Percentiles rank a stretch among this genome's conserved stretches.
Evolutionary conservation across 2,329 filamentous ascomycete genomes (phyloP).

Genomic region (Cryphonectria carpinicola): DNA sequence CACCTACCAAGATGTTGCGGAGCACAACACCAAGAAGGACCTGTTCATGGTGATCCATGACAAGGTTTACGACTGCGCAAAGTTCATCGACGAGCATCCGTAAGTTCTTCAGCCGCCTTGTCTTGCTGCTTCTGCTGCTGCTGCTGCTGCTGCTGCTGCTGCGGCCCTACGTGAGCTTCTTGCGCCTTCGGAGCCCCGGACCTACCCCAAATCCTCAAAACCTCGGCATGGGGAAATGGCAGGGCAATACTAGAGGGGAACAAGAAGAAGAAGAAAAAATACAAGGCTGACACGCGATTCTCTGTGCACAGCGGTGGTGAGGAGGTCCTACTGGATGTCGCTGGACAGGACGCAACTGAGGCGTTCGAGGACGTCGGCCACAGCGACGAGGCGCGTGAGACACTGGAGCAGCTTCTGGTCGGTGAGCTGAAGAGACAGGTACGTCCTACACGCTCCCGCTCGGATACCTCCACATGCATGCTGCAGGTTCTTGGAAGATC

Average conservation of each 20-base stretch:
- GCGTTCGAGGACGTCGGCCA: constrained; percentile 99
- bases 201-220: not conserved
- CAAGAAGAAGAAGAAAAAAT: no score
- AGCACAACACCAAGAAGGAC: constrained; percentile 93
- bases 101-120: constrained; percentile 48
- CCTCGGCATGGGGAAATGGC: constrained; percentile 15
- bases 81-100: constrained; percentile 97
- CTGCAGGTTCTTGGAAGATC: constrained; percentile 1
- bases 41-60: constrained; percentile 91
- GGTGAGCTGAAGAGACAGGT: constrained; percentile 82
- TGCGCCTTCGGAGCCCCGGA: constrained; percentile 2
- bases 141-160: constrained; percentile 22
- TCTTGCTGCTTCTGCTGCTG: constrained; percentile 23
- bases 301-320: constrained; percentile 78
- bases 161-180: not conserved
- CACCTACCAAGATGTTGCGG: constrained; percentile 80
- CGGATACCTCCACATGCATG: not conserved
- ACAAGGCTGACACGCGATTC: constrained; percentile 33
- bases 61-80: constrained; percentile 89
- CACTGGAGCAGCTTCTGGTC: constrained; percentile 76
- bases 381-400: constrained; percentile 97
- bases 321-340: constrained; percentile 96
- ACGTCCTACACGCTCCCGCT: constrained; percentile 41
- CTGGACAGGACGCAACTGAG: constrained; percentile 93
- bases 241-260: constrained; percentile 1